phyloP scores from a whole-genome alignment of 202 grass and related monocot genomes.

The Setaria viridis region DNA sequence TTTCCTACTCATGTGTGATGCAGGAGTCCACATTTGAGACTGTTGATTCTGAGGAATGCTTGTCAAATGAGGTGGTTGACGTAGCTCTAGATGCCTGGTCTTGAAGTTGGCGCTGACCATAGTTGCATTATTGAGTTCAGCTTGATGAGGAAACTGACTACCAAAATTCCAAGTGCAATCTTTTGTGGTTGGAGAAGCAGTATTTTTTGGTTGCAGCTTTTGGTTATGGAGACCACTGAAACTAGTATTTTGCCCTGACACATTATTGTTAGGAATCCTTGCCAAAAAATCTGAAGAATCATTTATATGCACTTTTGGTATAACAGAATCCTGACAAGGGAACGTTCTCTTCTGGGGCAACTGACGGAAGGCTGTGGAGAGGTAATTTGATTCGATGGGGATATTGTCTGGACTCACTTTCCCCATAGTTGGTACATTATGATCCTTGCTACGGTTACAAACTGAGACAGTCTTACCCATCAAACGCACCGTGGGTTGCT shows the following conservation, averaged over 20 bases:
- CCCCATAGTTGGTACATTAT: slow-evolving; percentile 37
- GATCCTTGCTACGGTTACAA: slow-evolving; percentile 54
- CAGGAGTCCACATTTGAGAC: slow-evolving; percentile 25
- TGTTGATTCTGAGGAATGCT: slow-evolving; percentile 43
- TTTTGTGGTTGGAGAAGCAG: slow-evolving; percentile 33
- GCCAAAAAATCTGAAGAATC: slow-evolving; percentile 36
- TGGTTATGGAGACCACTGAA: slow-evolving; percentile 35
- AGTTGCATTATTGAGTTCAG: slow-evolving; percentile 35
- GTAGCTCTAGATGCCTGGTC: slow-evolving; percentile 29
- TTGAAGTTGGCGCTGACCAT: slow-evolving; percentile 16
- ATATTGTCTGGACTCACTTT: slow-evolving; percentile 39
- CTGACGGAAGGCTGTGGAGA: slow-evolving; percentile 29
- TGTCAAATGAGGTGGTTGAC: slow-evolving; percentile 17
- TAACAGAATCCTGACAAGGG: slow-evolving; percentile 41
- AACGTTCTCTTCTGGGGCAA: slow-evolving; percentile 44
- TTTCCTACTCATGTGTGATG: slow-evolving; percentile 37
- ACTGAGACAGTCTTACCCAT: slow-evolving; percentile 76
- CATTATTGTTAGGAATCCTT: slow-evolving; percentile 29
- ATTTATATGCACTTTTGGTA: slow-evolving; percentile 21
- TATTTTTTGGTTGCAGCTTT: slow-evolving; percentile 25
- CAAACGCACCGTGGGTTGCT: slow-evolving; percentile 61
- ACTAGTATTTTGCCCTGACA: slow-evolving; percentile 27
- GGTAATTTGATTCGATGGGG: slow-evolving; percentile 19
- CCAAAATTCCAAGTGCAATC: slow-evolving; percentile 49
- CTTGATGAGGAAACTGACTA: slow-evolving; percentile 45